These are phyloP conservation scores for Spathaspora hagerdaliae DNA, from an alignment of 805 yeast species.

Conservation along the genomic window DNA sequence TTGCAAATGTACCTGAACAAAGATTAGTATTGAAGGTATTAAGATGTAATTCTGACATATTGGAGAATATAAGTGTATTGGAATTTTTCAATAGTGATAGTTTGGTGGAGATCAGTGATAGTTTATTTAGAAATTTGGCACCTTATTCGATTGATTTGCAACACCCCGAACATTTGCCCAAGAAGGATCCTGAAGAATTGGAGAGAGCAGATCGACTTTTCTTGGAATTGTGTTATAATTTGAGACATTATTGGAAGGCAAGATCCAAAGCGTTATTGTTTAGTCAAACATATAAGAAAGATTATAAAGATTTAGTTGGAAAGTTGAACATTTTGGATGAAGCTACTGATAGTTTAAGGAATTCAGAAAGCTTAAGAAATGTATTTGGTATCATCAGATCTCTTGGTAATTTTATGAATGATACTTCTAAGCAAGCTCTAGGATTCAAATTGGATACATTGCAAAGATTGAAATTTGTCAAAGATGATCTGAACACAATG, in stretches of 20 bases:
- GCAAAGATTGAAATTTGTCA: conserved; percentile 84
- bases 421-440: conserved; percentile 81
- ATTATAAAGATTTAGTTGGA: conserved; percentile 63
- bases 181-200: conserved; percentile 69
- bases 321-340: conserved; percentile 70
- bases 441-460: conserved; percentile 91
- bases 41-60: conserved; percentile 68
- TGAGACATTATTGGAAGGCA: conserved; percentile 88
- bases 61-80: conserved; percentile 67
- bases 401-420: conserved; percentile 97
- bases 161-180: conserved; percentile 41
- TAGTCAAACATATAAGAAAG: conserved; percentile 68
- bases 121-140: conserved; percentile 63
- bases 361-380: conserved; percentile 63
- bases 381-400: conserved; percentile 81
- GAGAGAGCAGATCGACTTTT: conserved; percentile 86
- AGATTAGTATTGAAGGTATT: conserved; percentile 69
- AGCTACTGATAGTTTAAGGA: conserved; percentile 64
- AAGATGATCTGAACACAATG: conserved; percentile 82
- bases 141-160: conserved; percentile 78
- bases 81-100: conserved; percentile 81
- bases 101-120: conserved; percentile 69
- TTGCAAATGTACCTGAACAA: conserved; percentile 55
- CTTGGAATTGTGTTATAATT: conserved; percentile 75
- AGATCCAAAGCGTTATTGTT: conserved; percentile 81